A percentile compares a stretch with the other conserved stretches of the same genome.
These are phyloP conservation scores for Aristolochia contorta DNA, from an alignment of 164 flowering plant genomes.

Conservation along the genomic window DNA sequence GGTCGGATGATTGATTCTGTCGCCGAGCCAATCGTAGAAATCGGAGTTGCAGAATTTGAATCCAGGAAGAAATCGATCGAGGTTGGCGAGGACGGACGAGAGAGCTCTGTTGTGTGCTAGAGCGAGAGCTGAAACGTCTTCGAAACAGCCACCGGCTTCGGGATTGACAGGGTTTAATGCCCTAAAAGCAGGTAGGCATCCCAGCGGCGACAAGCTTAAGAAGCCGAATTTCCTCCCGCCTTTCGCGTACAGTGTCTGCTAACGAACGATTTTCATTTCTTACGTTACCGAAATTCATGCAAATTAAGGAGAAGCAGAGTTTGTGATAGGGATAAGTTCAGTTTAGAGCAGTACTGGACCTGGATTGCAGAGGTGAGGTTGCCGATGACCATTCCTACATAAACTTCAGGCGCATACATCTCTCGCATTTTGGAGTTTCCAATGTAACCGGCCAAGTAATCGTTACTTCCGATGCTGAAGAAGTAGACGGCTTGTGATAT, in stretches of 20 bases:
- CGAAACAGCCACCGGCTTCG: conserved; percentile 33
- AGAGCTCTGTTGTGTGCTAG: conserved; percentile 39
- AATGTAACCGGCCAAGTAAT: conserved; percentile 45
- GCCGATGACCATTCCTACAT: conserved; percentile 42
- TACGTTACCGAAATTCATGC: too few relatives aligned
- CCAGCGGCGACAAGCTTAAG: conserved; percentile 37
- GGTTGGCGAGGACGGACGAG: conserved; percentile 22
- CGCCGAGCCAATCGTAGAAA: conserved; percentile 39
- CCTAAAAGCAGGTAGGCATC: conserved; percentile 51
- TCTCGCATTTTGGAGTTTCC: conserved; percentile 32
- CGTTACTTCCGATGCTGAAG: conserved; percentile 54
- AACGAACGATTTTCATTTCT: background rate
- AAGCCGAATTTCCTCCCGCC: conserved; percentile 56
- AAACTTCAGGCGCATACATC: conserved; percentile 21
- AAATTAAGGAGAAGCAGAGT: background rate
- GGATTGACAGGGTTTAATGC: conserved; percentile 24
- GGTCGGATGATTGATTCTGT: conserved; percentile 28
- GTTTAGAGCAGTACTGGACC: conserved; percentile 17
- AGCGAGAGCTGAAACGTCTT: conserved; percentile 35
- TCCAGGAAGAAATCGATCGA: conserved; percentile 21
- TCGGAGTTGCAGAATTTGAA: conserved; percentile 41
- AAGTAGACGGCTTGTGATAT: conserved; percentile 49
- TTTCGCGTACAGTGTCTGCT: conserved; percentile 32
- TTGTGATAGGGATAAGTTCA: background rate
- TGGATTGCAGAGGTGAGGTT: conserved; percentile 41